Percentiles rank a stretch among this genome's conserved stretches.
Evolutionary conservation across 2,329 filamentous ascomycete genomes (phyloP).

Genomic region (Talaromyces rugulosus): DNA sequence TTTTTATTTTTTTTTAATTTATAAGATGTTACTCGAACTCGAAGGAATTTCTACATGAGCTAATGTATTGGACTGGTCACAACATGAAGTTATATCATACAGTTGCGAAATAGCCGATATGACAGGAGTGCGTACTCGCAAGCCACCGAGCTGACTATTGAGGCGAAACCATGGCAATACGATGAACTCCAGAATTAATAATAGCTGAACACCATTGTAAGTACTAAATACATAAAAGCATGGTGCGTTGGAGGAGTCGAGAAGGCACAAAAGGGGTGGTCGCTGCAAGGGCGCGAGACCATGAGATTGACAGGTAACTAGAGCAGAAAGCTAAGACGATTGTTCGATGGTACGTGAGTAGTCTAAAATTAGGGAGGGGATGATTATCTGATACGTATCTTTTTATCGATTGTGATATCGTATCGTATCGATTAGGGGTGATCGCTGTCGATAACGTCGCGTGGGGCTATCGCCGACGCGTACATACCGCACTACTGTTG

Average conservation of each 20-base stretch:
- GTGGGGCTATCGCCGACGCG: not conserved
- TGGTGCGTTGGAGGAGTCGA: not conserved
- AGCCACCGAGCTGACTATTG: not conserved
- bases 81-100: not conserved
- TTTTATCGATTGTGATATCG: not conserved
- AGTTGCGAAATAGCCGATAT: not conserved
- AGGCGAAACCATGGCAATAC: not conserved
- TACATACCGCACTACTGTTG: not conserved
- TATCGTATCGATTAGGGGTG: not conserved
- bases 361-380: not conserved
- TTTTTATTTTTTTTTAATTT: not conserved
- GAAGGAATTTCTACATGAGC: not conserved
- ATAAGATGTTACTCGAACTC: not conserved
- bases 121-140: not conserved
- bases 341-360: not conserved
- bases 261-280: not conserved
- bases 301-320: not conserved
- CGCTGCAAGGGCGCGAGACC: conserved; percentile 4
- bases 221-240: too few species aligned
- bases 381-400: not conserved
- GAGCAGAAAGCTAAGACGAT: not conserved
- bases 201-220: not conserved
- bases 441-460: not conserved
- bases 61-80: not conserved
- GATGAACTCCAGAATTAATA: not conserved